phyloP scores from a whole-genome alignment of 1,284 basidiomycete genomes.

The Lignosus rhinocerotis region DNA sequence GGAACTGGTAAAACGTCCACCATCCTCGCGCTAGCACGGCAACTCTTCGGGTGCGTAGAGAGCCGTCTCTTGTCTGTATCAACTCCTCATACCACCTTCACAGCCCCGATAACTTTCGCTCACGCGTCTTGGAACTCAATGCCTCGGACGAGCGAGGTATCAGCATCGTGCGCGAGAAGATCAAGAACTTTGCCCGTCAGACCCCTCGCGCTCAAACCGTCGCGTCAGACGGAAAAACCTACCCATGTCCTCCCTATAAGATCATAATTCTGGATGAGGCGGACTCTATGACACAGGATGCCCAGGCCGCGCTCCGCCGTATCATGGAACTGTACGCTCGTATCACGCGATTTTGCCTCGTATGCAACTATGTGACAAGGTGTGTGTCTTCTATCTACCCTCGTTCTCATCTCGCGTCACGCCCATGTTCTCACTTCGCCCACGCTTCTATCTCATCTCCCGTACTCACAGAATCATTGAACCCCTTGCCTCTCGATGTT shows the following conservation, averaged over 20 bases:
- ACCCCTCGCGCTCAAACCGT: constrained; percentile 80
- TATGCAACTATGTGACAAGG: constrained; percentile 99
- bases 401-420: background rate
- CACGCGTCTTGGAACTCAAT: constrained; percentile 96
- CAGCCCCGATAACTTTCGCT: constrained; percentile 92
- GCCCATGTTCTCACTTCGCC: background rate
- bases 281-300: constrained; percentile 99
- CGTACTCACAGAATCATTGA: constrained; percentile 88
- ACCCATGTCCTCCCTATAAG: constrained; percentile 98
- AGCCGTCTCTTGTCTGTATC: background rate
- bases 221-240: constrained; percentile 79
- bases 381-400: constrained; percentile 36
- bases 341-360: constrained; percentile 97
- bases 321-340: constrained; percentile 99
- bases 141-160: constrained; percentile 99
- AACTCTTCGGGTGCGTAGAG: constrained; percentile 86
- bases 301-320: constrained; percentile 91
- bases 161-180: constrained; percentile 94
- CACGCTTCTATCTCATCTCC: background rate
- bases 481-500: constrained; percentile 97
- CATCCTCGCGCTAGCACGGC: constrained; percentile 91
- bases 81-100: background rate
- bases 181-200: constrained; percentile 97
- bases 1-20: constrained; percentile 99
- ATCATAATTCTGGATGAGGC: constrained; percentile 99